Evolutionary conservation across 192 early-diverging fungal genomes (phyloP), one percentile per base, ranked within the genome.

Genomic region (Chytriomyces confervae): DNA sequence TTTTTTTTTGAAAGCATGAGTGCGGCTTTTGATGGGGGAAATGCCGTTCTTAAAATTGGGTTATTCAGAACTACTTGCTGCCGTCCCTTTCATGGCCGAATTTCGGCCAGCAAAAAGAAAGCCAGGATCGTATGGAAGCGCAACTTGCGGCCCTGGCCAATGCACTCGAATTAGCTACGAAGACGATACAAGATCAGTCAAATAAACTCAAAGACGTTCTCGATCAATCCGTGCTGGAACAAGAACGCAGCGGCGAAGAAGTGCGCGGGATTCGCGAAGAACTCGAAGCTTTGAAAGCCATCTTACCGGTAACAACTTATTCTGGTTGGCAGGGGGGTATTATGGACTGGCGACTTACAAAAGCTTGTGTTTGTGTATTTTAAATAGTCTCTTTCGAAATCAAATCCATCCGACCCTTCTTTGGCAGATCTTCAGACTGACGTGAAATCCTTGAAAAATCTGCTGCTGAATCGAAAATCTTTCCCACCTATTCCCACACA

Each of bases 371-470:
- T 20, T 57, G 1, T 20, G 0, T 20, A 20, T 57, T 57, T 57
- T 0, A 57, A n/a, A 57, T 5, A 65, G 63, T n/a, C 20, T 27
- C 18, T 65, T n/a, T 23, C 29, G 27, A 65, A 65, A 65, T 36
- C 63, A 45, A 69, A 49, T 69, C 72, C n/a, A 57, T 7, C 44
- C 23, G 61, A 10, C 53, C 62, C 45, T n/a, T 62, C 91, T 9
- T 78, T 95, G 68, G 81, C 83, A 45, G 95, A 98, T 47, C 86
- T 99, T 24, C 97, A 99, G 84, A 88, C 87, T 24, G 97, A 99
- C 81, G 90, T 99, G 81, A 97, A 96, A 80, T 95, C 93, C 23
- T 86, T 99, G 48, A 95, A 97, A 76, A 95, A 91, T 72, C 86
- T 99, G 73, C 82, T 99, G 62, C 78, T 96, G 43, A 98, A 92